These are phyloP conservation scores for Pseudogymnoascus sp. DNA, from an alignment of 2,329 filamentous ascomycete species.

Conservation along the genomic window DNA sequence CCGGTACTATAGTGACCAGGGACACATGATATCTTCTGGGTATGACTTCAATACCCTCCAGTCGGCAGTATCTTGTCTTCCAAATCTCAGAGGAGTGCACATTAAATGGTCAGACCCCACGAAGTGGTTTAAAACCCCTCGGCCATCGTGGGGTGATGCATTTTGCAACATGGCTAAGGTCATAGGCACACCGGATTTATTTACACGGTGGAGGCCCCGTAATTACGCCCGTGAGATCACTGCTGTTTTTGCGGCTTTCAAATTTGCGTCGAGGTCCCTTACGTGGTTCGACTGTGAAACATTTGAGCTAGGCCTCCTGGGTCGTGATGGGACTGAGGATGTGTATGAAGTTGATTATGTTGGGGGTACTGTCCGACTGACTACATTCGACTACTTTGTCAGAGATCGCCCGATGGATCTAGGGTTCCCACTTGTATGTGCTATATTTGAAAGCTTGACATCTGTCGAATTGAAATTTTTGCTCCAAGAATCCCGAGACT, in stretches of 20 bases:
- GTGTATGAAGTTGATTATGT: background rate
- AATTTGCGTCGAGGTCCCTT: background rate
- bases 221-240: background rate
- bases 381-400: background rate
- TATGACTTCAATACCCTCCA: background rate
- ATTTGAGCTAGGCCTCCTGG: background rate
- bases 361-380: background rate
- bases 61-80: background rate
- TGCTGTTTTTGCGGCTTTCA: background rate
- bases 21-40: background rate
- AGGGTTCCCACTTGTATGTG: background rate
- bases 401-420: background rate
- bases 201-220: background rate
- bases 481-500: too few relatives aligned
- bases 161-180: background rate
- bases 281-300: background rate
- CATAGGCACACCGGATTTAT: background rate
- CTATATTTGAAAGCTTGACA: background rate
- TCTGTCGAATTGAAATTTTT: background rate
- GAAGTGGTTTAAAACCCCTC: background rate
- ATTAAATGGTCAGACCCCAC: background rate
- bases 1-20: background rate
- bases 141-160: background rate
- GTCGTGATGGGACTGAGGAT: background rate
- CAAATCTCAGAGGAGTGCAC: background rate